Percentiles rank a stretch among this genome's conserved stretches.
These are phyloP conservation scores for Acorus gramineus DNA, from an alignment of 106 monocot genomes.

Conservation along the genomic window DNA sequence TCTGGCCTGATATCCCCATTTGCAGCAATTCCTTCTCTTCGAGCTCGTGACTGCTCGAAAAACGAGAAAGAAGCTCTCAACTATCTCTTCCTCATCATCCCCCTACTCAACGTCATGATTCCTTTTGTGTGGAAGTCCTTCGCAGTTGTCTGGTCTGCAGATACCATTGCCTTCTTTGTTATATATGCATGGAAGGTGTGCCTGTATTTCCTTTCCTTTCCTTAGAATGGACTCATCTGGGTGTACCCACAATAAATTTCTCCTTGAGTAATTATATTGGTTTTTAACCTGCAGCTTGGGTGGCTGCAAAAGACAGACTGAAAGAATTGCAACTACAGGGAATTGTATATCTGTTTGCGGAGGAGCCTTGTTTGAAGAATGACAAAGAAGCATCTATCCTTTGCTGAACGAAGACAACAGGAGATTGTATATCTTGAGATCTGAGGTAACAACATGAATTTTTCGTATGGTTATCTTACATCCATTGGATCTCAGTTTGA, in stretches of 20 bases:
- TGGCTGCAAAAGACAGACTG: conserved; percentile 64
- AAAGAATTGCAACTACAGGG: conserved; percentile 37
- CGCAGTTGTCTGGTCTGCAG: conserved; percentile 94
- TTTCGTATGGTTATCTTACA: no score
- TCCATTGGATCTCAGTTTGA: no score
- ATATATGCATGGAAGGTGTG: conserved; percentile 99
- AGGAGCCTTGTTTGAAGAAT: no score
- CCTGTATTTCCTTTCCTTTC: background rate
- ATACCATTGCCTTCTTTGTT: conserved; percentile 63
- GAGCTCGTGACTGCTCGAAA: conserved; percentile 87
- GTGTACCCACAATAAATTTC: background rate
- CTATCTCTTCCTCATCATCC: conserved; percentile 80
- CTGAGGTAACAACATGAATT: no score
- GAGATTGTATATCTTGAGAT: no score
- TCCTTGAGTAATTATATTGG: background rate
- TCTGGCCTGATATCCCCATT: no score
- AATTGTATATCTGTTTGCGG: no score
- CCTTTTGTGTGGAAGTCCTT: conserved; percentile 88
- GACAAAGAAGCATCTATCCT: no score
- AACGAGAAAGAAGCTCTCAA: conserved; percentile 97
- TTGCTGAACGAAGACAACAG: no score
- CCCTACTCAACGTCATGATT: conserved; percentile 69
- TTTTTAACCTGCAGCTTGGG: conserved; percentile 43
- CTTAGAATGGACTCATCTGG: background rate
- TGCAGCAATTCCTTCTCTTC: conserved; percentile 83